Conservation (phyloP, 306 rosid species). For the Albizia julibrissin region DNA sequence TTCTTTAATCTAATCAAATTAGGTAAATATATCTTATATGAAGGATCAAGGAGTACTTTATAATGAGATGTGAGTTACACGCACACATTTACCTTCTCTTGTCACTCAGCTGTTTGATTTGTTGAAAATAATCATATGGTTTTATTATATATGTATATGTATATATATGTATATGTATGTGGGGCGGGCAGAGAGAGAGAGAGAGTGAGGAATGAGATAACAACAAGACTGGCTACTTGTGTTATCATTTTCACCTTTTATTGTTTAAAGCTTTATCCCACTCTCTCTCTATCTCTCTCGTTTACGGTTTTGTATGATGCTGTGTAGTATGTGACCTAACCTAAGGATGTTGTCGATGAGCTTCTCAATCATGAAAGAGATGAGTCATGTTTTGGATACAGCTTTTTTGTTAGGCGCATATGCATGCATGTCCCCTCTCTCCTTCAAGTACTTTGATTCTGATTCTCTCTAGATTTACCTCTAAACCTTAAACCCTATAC, state of each 20-base stretch:
- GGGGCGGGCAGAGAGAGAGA: neutral
- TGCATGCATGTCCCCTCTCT: slow-evolving; percentile 1
- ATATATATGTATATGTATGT: too few species aligned
- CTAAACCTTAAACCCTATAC: too few species aligned
- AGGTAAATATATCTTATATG: too few species aligned
- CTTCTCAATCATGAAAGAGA: slow-evolving; percentile 49
- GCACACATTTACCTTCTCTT: neutral
- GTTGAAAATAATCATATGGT: neutral
- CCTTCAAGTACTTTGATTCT: neutral
- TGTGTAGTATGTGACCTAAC: slow-evolving; percentile 1
- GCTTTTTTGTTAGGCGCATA: slow-evolving; percentile 11
- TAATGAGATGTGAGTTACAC: neutral
- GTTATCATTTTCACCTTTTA: neutral
- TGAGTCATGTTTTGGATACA: slow-evolving; percentile 37
- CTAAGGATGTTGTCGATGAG: neutral
- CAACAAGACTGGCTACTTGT: neutral
- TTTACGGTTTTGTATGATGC: neutral
- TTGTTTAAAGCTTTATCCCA: neutral
- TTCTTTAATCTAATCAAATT: too few species aligned
- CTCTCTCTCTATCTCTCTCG: neutral
- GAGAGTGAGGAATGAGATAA: neutral
- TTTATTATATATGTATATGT: too few species aligned
- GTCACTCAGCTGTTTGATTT: neutral
- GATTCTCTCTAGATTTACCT: neutral
- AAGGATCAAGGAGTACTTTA: neutral